Percentiles rank a stretch among this genome's conserved stretches.
Conservation (phyloP, 495 filamentous ascomycete genomes). For the Penicillium daleae region DNA sequence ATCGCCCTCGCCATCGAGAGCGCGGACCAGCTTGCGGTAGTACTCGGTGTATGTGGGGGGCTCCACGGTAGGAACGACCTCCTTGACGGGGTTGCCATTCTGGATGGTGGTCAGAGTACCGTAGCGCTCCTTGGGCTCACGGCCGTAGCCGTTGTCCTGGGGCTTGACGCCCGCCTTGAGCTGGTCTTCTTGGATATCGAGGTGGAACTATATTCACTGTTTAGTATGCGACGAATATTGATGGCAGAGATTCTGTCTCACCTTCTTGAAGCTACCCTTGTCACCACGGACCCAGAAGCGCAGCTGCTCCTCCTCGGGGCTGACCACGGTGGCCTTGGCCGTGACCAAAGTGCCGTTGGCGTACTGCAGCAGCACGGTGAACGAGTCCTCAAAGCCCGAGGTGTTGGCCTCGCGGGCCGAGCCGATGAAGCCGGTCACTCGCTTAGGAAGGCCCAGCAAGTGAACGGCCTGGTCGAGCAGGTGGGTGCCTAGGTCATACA, state of each 20-base stretch:
- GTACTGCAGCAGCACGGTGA: conserved; percentile 73
- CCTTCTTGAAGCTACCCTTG: conserved; percentile 80
- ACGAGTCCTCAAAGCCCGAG: conserved; percentile 67
- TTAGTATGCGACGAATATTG: neutral
- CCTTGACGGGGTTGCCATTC: conserved; percentile 43
- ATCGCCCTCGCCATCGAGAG: conserved; percentile 63
- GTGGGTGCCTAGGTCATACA: conserved; percentile 87
- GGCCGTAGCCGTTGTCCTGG: conserved; percentile 66
- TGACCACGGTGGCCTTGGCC: conserved; percentile 71
- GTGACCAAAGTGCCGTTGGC: conserved; percentile 60
- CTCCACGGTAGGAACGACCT: conserved; percentile 61
- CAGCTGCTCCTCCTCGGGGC: conserved; percentile 70
- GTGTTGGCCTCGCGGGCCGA: conserved; percentile 63
- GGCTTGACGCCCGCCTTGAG: conserved; percentile 70
- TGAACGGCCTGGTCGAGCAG: conserved; percentile 79
- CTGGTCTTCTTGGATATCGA: conserved; percentile 84
- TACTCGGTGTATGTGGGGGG: conserved; percentile 74
- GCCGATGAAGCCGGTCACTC: conserved; percentile 69
- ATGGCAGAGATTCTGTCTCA: conserved; percentile 11
- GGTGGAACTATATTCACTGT: conserved; percentile 48
- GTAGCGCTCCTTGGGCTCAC: conserved; percentile 60
- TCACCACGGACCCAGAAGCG: conserved; percentile 82
- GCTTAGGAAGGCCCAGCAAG: conserved; percentile 75
- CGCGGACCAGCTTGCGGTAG: conserved; percentile 70
- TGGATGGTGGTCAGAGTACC: conserved; percentile 53